phyloP scores from a whole-genome alignment of 495 filamentous ascomycete species.

The Penicillium verhagenii region DNA sequence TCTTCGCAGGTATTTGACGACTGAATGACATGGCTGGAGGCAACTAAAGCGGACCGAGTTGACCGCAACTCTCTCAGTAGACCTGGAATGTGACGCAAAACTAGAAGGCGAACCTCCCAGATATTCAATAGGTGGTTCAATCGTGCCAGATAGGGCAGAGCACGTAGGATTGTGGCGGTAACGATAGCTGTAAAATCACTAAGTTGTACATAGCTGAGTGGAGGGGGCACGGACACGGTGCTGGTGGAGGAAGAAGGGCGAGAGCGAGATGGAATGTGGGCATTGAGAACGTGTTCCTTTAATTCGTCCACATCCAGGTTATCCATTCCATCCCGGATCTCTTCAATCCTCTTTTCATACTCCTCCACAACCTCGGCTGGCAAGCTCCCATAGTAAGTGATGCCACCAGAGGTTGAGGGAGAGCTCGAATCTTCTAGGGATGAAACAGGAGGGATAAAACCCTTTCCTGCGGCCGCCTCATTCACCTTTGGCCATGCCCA shows the following conservation, averaged over 20 bases:
- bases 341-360: slow-evolving; percentile 74
- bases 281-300: slow-evolving; percentile 82
- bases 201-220: slow-evolving; percentile 57
- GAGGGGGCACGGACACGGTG: slow-evolving; percentile 51
- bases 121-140: slow-evolving; percentile 65
- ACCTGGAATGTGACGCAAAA: slow-evolving; percentile 68
- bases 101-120: slow-evolving; percentile 74
- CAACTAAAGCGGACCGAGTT: slow-evolving; percentile 59
- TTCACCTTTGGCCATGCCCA: slow-evolving; percentile 69
- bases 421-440: not conserved
- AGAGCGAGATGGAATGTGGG: slow-evolving; percentile 61
- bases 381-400: slow-evolving; percentile 68
- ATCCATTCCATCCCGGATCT: slow-evolving; percentile 75
- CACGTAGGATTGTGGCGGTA: slow-evolving; percentile 82
- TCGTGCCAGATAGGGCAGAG: slow-evolving; percentile 76
- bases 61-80: slow-evolving; percentile 66
- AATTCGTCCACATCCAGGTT: slow-evolving; percentile 83
- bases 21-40: slow-evolving; percentile 60
- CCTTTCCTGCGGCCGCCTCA: slow-evolving; percentile 41
- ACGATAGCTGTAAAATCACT: slow-evolving; percentile 87
- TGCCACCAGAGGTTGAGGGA: slow-evolving; percentile 17
- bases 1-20: slow-evolving; percentile 19
- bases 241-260: slow-evolving; percentile 55
- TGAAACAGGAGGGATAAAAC: slow-evolving; percentile 54
- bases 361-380: slow-evolving; percentile 55